A percentile compares a stretch with the other conserved stretches of the same genome.
phyloP scores from a whole-genome alignment of 2,329 filamentous ascomycete genomes.

The Colletotrichum sp. region DNA sequence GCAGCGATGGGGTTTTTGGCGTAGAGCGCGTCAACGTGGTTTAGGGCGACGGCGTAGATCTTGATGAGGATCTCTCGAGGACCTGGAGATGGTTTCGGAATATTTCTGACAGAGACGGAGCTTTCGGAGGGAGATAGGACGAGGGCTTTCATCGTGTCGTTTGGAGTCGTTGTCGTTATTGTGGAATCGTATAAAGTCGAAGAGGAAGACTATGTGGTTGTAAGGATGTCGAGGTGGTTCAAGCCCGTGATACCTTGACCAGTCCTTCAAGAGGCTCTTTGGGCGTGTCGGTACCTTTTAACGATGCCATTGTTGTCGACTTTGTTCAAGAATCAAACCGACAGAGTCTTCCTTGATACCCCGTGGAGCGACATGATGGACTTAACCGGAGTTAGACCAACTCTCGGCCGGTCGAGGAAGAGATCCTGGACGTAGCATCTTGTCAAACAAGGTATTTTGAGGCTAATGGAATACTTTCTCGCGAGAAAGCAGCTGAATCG shows the following conservation, averaged over 20 bases:
- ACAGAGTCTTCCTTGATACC: neutral
- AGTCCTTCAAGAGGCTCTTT: too few species aligned
- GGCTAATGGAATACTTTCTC: rapidly evolving
- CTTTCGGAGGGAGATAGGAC: neutral
- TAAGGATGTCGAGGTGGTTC: neutral
- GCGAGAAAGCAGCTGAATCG: neutral
- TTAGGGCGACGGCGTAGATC: conserved; percentile 29
- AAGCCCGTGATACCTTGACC: too few species aligned
- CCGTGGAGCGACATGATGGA: neutral
- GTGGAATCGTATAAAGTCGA: neutral
- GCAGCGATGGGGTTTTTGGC: conserved; percentile 35
- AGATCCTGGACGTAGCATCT: neutral
- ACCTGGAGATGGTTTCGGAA: neutral
- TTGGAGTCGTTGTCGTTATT: rapidly evolving
- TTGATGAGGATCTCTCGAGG: conserved; percentile 26
- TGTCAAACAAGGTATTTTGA: neutral
- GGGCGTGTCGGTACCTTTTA: neutral
- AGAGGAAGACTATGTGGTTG: too few species aligned
- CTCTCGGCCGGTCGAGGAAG: neutral
- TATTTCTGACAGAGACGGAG: neutral
- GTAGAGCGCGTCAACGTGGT: conserved; percentile 37
- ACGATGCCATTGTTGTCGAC: neutral
- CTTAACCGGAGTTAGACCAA: neutral
- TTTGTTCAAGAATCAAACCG: neutral
- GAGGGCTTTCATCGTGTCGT: neutral